phyloP scores from a whole-genome alignment of 2,329 filamentous ascomycete genomes.

The Cryphonectria carpinicola region DNA sequence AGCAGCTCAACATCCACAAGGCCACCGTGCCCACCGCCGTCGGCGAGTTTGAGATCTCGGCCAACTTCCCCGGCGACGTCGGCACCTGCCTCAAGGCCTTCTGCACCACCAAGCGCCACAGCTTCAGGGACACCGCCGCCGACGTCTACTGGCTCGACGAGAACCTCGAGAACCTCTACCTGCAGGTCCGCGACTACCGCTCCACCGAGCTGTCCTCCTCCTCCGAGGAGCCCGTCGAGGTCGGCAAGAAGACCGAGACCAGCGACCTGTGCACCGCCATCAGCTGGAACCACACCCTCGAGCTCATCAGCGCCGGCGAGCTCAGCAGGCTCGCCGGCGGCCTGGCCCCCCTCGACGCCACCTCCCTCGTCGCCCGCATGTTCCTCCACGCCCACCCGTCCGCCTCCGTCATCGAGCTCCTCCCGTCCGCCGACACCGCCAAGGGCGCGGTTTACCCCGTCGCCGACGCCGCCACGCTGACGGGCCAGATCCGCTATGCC shows the following conservation, averaged over 20 bases:
- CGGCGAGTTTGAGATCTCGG: constrained; percentile 26
- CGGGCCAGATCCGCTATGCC: constrained; percentile 24
- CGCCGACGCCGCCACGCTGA: constrained; percentile 14
- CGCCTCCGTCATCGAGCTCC: constrained; percentile 20
- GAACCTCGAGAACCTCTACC: constrained; percentile 17
- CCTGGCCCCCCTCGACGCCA: constrained; percentile 4
- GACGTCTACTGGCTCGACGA: constrained; percentile 24
- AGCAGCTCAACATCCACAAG: constrained; percentile 24
- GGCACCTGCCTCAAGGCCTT: constrained; percentile 23
- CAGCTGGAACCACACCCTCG: constrained; percentile 25
- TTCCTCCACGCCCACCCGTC: constrained; percentile 24
- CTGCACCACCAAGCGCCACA: constrained; percentile 24
- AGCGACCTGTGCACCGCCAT: constrained; percentile 22
- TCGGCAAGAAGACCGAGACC: constrained; percentile 23
- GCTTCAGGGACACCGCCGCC: constrained; percentile 20
- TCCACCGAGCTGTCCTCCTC: constrained; percentile 24
- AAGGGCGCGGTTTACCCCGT: constrained; percentile 15
- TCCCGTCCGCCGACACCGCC: constrained; percentile 10
- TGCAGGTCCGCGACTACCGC: constrained; percentile 25
- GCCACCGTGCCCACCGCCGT: constrained; percentile 22
- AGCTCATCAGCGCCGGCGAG: constrained; percentile 25
- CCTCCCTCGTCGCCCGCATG: constrained; percentile 17
- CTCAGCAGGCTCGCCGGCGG: constrained; percentile 13
- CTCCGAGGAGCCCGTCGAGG: constrained; percentile 22
- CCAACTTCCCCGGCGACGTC: constrained; percentile 22